Evolutionary conservation across 306 rosid genomes (phyloP).

Genomic region (Mimosa pudica): DNA sequence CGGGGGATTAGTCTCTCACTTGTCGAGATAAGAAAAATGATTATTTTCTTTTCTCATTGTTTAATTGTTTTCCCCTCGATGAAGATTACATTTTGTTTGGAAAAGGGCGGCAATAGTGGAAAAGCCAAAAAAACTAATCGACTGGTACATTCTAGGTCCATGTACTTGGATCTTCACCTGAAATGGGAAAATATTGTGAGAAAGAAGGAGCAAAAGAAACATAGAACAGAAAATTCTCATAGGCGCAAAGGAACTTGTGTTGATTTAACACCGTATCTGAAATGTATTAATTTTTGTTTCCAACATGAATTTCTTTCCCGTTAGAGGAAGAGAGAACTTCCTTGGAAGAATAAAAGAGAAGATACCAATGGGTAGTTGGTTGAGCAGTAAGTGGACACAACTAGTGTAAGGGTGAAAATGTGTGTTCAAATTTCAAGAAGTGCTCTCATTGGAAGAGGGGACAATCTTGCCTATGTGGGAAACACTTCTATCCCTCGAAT

Average conservation of each 20-base stretch:
- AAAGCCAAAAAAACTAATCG: not conserved
- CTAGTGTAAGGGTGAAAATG: too few species aligned
- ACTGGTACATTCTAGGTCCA: not conserved
- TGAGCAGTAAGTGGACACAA: too few species aligned
- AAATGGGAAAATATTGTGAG: not conserved
- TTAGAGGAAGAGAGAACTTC: not conserved
- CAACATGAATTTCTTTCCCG: not conserved
- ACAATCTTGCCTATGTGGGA: too few species aligned
- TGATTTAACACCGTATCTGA: not conserved
- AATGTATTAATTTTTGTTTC: not conserved
- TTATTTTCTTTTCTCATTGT: not conserved
- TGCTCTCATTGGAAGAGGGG: too few species aligned
- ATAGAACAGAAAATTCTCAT: not conserved
- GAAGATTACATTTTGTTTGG: not conserved
- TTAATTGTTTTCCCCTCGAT: not conserved
- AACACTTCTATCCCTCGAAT: too few species aligned
- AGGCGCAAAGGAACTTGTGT: not conserved
- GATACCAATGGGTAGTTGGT: not conserved
- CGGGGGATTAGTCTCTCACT: too few species aligned
- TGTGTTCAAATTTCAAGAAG: too few species aligned
- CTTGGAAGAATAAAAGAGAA: not conserved
- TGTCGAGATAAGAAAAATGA: too few species aligned
- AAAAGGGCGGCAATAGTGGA: not conserved
- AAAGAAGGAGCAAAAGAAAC: not conserved
- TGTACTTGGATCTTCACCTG: not conserved